phyloP scores from a whole-genome alignment of 768 basidiomycete species.

The Hortiboletus campestris region DNA sequence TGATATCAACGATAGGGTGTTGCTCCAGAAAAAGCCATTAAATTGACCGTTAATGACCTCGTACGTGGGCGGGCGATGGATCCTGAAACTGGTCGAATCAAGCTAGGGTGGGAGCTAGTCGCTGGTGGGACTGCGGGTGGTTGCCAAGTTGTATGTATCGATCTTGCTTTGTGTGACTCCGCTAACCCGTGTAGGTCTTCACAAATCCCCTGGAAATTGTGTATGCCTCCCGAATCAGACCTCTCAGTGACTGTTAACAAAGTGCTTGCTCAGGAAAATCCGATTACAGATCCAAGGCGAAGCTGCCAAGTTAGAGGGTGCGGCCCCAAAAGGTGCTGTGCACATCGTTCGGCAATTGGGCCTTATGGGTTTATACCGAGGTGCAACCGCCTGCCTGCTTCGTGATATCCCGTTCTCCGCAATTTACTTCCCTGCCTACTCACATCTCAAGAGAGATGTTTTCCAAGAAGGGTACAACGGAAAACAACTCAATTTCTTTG shows the following conservation, averaged over 20 bases:
- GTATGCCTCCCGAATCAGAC: conserved; percentile 43
- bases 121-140: conserved; percentile 95
- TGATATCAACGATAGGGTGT: conserved; percentile 61
- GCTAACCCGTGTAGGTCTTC: conserved; percentile 62
- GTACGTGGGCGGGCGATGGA: conserved; percentile 83
- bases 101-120: conserved; percentile 83
- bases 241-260: background rate
- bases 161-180: conserved; percentile 4
- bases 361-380: conserved; percentile 88
- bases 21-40: conserved; percentile 97
- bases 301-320: conserved; percentile 82
- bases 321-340: conserved; percentile 76
- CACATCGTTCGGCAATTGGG: conserved; percentile 95
- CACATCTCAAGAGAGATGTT: conserved; percentile 87
- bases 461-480: conserved; percentile 96
- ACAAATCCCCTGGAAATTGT: conserved; percentile 97
- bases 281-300: conserved; percentile 95
- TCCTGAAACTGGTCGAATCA: conserved; percentile 94
- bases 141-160: conserved; percentile 87
- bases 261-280: conserved; percentile 63
- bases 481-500: conserved; percentile 86
- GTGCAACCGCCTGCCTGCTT: conserved; percentile 87
- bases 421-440: conserved; percentile 86
- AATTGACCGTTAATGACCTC: conserved; percentile 93
- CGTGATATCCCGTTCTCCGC: conserved; percentile 98